Evolutionary conservation across 2,329 filamentous ascomycete species (phyloP).

Genomic region (Fusarium nanum): DNA sequence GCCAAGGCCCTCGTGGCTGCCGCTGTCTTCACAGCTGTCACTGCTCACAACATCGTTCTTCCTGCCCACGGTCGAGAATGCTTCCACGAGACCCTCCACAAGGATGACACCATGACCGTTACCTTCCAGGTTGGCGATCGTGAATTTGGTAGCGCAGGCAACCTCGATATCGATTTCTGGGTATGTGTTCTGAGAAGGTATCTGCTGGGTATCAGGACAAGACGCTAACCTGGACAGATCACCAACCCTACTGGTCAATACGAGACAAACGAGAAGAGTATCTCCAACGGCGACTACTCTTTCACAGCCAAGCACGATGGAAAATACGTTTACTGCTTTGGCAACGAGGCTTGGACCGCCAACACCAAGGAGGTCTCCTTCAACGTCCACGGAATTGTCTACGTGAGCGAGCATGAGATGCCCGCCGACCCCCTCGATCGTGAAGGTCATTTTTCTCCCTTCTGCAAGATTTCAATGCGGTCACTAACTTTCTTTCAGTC

Average conservation of each 20-base stretch:
- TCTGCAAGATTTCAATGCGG: background rate
- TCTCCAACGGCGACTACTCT: constrained; percentile 92
- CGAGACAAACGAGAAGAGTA: constrained; percentile 81
- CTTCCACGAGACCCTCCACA: constrained; percentile 93
- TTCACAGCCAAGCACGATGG: constrained; percentile 89
- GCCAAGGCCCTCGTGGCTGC: constrained; percentile 58
- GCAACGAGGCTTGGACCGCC: constrained; percentile 97
- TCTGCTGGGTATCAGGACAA: constrained; percentile 1
- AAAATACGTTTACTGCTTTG: constrained; percentile 97
- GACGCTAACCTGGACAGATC: constrained; percentile 64
- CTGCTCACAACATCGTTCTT: constrained; percentile 95
- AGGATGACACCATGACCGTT: constrained; percentile 97
- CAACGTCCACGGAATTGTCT: constrained; percentile 99
- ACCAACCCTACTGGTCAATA: constrained; percentile 80
- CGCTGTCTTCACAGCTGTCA: constrained; percentile 66
- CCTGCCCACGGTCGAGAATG: constrained; percentile 94
- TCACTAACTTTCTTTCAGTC: constrained; percentile 63
- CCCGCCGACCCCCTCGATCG: constrained; percentile 88
- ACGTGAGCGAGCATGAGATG: constrained; percentile 88
- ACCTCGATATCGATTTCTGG: constrained; percentile 98
- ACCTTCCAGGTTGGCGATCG: constrained; percentile 98
- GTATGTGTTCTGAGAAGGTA: constrained; percentile 63
- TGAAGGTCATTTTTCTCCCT: constrained; percentile 73
- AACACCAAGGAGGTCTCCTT: constrained; percentile 98
- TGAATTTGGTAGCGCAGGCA: constrained; percentile 94